Percentiles rank a stretch among this genome's conserved stretches.
Evolutionary conservation across 345 rosid species (phyloP).

Genomic region (Citrus glauca): DNA sequence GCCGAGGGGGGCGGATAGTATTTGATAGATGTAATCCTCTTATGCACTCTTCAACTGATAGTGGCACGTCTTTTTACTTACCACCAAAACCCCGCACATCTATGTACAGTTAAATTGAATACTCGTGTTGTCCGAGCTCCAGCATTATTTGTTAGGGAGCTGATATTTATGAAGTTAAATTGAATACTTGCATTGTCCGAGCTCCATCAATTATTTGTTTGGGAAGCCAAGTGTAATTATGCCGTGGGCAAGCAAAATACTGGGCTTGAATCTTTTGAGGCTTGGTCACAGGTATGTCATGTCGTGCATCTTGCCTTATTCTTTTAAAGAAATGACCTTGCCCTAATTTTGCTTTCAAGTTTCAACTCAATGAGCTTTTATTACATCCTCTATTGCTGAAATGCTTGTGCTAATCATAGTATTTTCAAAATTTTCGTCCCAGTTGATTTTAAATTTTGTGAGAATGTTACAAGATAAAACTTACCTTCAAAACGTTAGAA

Average conservation of each 20-base stretch:
- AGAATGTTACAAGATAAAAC: no score
- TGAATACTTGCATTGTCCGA: background rate
- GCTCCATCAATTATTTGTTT: background rate
- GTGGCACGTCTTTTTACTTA: conserved; percentile 56
- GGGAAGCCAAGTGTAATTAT: background rate
- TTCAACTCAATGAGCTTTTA: no score
- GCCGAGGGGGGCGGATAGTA: conserved; percentile 90
- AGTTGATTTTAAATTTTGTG: no score
- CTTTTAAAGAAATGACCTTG: no score
- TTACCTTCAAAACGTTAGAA: no score
- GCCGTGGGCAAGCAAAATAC: background rate
- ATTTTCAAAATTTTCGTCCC: no score
- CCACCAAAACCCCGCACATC: conserved; percentile 63
- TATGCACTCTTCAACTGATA: conserved; percentile 60
- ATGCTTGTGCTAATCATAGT: no score
- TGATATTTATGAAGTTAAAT: conserved; percentile 18
- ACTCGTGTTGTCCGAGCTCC: background rate
- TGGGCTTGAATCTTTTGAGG: background rate
- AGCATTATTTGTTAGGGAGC: background rate
- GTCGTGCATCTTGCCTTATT: background rate
- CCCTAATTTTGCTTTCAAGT: no score
- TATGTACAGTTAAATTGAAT: conserved; percentile 31
- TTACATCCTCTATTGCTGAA: no score
- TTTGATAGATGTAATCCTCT: conserved; percentile 97
- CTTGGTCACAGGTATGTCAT: no score